Conservation (phyloP, 2,329 filamentous ascomycete species). For the Didymosphaeria variabile region DNA sequence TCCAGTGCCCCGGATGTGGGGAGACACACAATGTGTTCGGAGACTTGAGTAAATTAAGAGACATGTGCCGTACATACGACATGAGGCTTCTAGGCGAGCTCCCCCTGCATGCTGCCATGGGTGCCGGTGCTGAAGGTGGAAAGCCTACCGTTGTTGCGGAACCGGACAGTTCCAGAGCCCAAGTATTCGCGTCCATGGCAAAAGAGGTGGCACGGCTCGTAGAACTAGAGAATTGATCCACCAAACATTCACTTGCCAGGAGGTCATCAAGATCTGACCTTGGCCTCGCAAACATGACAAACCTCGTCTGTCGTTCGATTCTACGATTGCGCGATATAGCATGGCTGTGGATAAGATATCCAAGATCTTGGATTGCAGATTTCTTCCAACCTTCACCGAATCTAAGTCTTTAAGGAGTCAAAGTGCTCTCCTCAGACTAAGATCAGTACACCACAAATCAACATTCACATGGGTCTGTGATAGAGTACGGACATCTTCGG, state of each 20-base stretch:
- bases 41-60: conserved; percentile 79
- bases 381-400: no score
- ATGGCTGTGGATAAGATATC: neutral
- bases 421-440: no score
- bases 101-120: conserved; percentile 85
- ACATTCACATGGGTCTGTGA: neutral
- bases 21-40: conserved; percentile 53
- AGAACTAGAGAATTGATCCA: conserved; percentile 24
- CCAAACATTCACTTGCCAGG: neutral
- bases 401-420: no score
- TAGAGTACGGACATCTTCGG: neutral
- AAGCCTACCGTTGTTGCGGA: conserved; percentile 91
- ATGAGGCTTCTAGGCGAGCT: conserved; percentile 89
- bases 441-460: neutral
- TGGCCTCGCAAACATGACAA: neutral
- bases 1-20: conserved; percentile 61
- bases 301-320: neutral
- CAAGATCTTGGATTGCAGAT: neutral
- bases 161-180: conserved; percentile 75
- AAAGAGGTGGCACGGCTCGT: conserved; percentile 53
- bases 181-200: conserved; percentile 77
- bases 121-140: conserved; percentile 84
- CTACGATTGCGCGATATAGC: neutral
- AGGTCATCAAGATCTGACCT: neutral
- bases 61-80: conserved; percentile 74